Evolutionary conservation across 2,329 filamentous ascomycete species (phyloP), one percentile per base, ranked within the genome.

Genomic region (Trichophyton mentagrophytes): DNA sequence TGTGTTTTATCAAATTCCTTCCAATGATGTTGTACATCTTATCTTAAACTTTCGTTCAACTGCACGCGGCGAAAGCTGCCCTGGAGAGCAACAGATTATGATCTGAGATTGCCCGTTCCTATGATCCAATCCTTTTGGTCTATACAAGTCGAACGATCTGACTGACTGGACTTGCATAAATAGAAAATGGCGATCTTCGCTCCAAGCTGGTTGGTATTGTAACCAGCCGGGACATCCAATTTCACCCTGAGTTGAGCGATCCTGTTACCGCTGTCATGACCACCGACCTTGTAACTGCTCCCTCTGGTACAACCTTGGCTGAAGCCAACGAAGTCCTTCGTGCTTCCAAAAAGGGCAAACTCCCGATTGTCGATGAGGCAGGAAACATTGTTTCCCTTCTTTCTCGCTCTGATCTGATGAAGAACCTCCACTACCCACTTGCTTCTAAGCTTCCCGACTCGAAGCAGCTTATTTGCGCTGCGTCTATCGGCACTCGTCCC

Each of bases 21-120:
- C 68, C 62, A 67, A 96, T 96, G 93, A 89, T 81, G 83, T 81
- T 84, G 73, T 76, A 80, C 77, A 79, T 75, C 80, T 77, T 70
- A 70, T 73, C 79, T 84, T 88, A 96, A 97, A 97, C 93, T 99
- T 99, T 99, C 93, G 93, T 99, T 99, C 93, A 92, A 92, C 93
- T 90, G 89, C 82, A 47, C 95, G 86, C 84, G 87, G 88, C 86
- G 82, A 82, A 79, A 85, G 73, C 82, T 83, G 88, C 89, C 82
- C 80, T 96, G 90, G 83, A 89, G 90, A 96, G 77, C 80, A 77
- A 77, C 72, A 71, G 71, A 75, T 74, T 74, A 27, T 75, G 72
- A 74, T 76, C 77, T 82, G 80, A 82, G 65, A 67, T 66, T 58
- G 33, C 15, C 40, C 62, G 61, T 55, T 25, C 47, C 59, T 63